phyloP scores from a whole-genome alignment of 164 flowering plant genomes.

The Echeveria elegans region DNA sequence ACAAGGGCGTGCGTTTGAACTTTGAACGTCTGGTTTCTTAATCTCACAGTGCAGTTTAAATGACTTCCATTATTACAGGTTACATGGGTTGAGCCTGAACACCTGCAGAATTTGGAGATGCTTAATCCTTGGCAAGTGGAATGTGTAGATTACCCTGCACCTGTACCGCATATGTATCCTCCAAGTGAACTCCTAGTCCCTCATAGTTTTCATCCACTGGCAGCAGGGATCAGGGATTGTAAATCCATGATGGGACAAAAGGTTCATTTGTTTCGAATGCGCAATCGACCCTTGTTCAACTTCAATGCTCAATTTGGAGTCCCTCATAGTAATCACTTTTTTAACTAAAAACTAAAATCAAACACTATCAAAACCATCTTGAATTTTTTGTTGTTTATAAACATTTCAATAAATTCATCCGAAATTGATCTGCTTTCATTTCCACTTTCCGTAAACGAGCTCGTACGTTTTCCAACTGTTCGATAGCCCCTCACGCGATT shows the following conservation, averaged over 20 bases:
- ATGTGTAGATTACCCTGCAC: constrained; percentile 17
- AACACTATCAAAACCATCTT: too few relatives aligned
- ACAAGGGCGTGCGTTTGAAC: not conserved
- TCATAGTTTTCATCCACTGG: constrained; percentile 19
- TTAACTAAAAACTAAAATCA: too few relatives aligned
- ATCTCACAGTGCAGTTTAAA: not conserved
- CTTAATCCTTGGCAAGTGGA: constrained; percentile 87
- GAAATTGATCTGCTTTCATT: not conserved
- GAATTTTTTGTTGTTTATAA: too few relatives aligned
- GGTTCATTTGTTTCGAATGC: not conserved
- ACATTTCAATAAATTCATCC: too few relatives aligned
- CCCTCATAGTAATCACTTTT: too few relatives aligned
- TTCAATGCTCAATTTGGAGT: constrained; percentile 42
- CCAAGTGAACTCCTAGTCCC: constrained; percentile 21
- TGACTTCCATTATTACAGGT: constrained; percentile 20
- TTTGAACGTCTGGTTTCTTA: not conserved
- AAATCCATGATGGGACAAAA: constrained; percentile 22
- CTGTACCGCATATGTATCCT: constrained; percentile 22
- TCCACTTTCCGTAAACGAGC: not conserved
- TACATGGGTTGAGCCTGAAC: constrained; percentile 71
- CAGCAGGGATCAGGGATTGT: constrained; percentile 24
- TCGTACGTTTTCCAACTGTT: not conserved
- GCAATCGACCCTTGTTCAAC: constrained; percentile 20
- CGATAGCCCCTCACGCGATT: not conserved
- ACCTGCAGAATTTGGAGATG: constrained; percentile 33